Percentiles rank a stretch among this genome's conserved stretches.
These are phyloP conservation scores for Tylopilus vinaceipallidus DNA, from an alignment of 768 basidiomycete species.

Conservation along the genomic window DNA sequence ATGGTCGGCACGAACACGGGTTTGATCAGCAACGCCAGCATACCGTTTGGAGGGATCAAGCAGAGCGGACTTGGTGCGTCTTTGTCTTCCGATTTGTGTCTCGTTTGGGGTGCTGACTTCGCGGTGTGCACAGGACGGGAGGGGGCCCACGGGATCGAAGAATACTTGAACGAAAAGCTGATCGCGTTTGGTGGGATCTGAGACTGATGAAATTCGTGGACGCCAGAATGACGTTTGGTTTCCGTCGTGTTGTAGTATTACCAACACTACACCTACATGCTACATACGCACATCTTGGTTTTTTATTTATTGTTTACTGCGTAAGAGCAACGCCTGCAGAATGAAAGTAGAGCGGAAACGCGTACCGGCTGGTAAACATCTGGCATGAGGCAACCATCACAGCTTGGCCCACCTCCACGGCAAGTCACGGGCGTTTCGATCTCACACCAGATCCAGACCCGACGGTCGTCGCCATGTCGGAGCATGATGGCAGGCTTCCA, in stretches of 20 bases:
- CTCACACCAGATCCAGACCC: no score
- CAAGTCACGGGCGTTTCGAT: no score
- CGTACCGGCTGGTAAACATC: no score
- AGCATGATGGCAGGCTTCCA: no score
- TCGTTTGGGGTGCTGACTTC: not conserved
- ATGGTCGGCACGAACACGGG: constrained; percentile 89
- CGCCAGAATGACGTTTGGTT: not conserved
- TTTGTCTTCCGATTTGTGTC: not conserved
- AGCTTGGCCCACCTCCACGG: no score
- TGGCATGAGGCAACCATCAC: no score
- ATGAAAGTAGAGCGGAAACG: no score
- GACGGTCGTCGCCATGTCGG: no score
- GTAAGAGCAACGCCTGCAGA: no score
- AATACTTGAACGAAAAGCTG: constrained; percentile 81
- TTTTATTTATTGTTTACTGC: no score
- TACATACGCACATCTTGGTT: no score
- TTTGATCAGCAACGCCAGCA: constrained; percentile 68
- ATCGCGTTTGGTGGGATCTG: constrained; percentile 77
- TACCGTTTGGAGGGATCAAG: constrained; percentile 91
- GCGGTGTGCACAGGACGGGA: constrained; percentile 59
- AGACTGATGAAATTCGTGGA: not conserved
- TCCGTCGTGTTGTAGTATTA: constrained; percentile 1
- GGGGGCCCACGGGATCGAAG: constrained; percentile 86
- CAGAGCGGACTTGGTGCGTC: constrained; percentile 72
- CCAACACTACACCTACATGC: no score